Base-by-base conservation (phyloP, 1,139 yeast genomes). In the Scheffersomyces stambukii region DNA sequence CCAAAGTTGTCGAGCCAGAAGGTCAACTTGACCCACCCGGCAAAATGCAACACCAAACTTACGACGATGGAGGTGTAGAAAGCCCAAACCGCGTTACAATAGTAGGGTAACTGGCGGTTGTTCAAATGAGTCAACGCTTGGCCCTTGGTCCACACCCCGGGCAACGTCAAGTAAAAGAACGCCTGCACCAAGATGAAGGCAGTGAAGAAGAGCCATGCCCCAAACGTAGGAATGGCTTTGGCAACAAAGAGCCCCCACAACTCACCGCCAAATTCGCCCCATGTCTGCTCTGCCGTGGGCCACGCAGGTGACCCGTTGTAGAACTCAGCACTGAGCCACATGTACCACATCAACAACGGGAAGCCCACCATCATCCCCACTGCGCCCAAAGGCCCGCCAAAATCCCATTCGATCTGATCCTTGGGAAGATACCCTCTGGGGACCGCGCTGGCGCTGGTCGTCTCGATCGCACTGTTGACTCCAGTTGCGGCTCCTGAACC, bases 91-190 rank as follows among this genome's bases (percentile, higher is more conserved):
- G 98, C 96, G 54, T 89, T 91, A 61, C 98, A 93, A 60, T 66
- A 89, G 65, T 91, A 91, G 9, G 93, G 93, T 54, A 91, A 70
- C 48, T 88, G 94, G 50, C 74, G 74, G 50, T 79, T 77, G 41
- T 81, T 70, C 59, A 83, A 64, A 52, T 91, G 97, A 8, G 75
- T 69, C 52, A 91, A 76, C 6, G 95, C 95, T 51, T 86, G 94
- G 24, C 98, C 98, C 56, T 86, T 81, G 23, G 95, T 82, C 89
- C 93, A 84, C 26, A 91, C 66, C 31, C 98, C 98, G 5, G 98
- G 98, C 47, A 89, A 68, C n/a, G 81, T 77, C 46, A 83, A 77
- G 57, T 91, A 91, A 46, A 88, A 81, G 13, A 73, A 41, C 8
- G 71, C 79, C 60, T 91, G 97, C 31, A 75, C 57, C n/a, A 75